Percentiles rank a stretch among this genome's conserved stretches.
These are phyloP conservation scores for Puya raimondii DNA, from an alignment of 176 grass and related monocot genomes.

Conservation along the genomic window DNA sequence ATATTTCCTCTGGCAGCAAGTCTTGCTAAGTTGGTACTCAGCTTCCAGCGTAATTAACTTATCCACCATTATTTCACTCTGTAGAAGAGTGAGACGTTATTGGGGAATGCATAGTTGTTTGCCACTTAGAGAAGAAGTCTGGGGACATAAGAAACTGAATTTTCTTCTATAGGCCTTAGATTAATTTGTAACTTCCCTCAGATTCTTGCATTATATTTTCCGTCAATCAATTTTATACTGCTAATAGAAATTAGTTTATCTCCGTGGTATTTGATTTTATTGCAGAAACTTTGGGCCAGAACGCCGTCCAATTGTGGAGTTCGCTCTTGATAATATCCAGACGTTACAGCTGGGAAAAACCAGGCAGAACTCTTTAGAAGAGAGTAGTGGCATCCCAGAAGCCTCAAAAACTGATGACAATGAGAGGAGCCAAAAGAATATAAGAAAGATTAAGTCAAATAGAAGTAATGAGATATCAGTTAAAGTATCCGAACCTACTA, in stretches of 20 bases:
- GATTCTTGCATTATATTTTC: background rate
- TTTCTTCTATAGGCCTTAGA: too few relatives aligned
- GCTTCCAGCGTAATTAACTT: too few relatives aligned
- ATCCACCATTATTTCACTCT: too few relatives aligned
- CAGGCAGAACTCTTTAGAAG: slow-evolving; percentile 13
- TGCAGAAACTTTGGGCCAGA: slow-evolving; percentile 71
- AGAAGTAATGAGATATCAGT: slow-evolving; percentile 26
- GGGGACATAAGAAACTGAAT: too few relatives aligned
- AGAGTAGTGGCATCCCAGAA: slow-evolving; percentile 16
- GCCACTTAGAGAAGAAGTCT: too few relatives aligned
- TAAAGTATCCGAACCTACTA: slow-evolving; percentile 13
- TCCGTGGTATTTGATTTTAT: slow-evolving; percentile 8
- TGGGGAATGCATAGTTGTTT: too few relatives aligned
- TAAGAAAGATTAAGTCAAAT: slow-evolving; percentile 33
- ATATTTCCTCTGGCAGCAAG: too few relatives aligned
- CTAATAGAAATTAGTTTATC: background rate
- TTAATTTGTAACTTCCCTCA: background rate
- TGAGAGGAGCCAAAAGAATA: slow-evolving; percentile 18
- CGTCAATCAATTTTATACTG: background rate
- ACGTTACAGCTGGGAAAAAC: slow-evolving; percentile 57
- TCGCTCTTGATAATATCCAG: slow-evolving; percentile 78
- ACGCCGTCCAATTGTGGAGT: slow-evolving; percentile 76
- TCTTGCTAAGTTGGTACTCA: too few relatives aligned
- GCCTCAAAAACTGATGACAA: slow-evolving; percentile 14
- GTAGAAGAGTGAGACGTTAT: too few relatives aligned